Percentiles rank a stretch among this genome's conserved stretches.
Conservation (phyloP, 2,329 filamentous ascomycete species). For the Teratosphaeria nubilosa region DNA sequence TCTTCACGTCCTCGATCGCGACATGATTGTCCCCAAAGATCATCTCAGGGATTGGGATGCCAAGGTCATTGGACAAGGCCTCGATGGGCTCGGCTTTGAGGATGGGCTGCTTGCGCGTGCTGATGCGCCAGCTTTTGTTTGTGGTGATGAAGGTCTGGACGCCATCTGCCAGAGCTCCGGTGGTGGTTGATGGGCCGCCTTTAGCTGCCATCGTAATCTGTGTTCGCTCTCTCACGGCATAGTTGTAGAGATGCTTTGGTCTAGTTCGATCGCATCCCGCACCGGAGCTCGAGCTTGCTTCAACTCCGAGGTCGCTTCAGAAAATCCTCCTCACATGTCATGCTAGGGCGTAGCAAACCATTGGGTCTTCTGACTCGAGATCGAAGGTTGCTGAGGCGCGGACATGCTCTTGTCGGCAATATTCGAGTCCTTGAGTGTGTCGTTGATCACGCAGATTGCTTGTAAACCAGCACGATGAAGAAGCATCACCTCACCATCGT, state of each 20-base stretch:
- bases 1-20: conserved; percentile 59
- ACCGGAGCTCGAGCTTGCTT: neutral
- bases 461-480: conserved; percentile 44
- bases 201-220: neutral
- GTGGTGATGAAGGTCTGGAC: conserved; percentile 10
- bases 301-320: neutral
- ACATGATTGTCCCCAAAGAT: conserved; percentile 96
- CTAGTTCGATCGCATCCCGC: neutral
- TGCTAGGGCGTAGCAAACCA: neutral
- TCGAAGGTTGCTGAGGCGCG: neutral
- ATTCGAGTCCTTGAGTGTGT: neutral
- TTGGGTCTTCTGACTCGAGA: neutral
- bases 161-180: neutral
- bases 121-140: conserved; percentile 41
- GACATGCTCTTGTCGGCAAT: neutral
- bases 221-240: neutral
- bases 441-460: neutral
- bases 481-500: conserved; percentile 61
- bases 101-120: conserved; percentile 84
- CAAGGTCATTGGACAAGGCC: conserved; percentile 64
- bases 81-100: conserved; percentile 87
- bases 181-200: neutral
- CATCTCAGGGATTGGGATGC: conserved; percentile 92
- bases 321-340: neutral
- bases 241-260: neutral